Percentiles rank a stretch among this genome's conserved stretches.
Evolutionary conservation across 169 alveolate genomes (phyloP).

Genomic region (Cryptosporidium bovis): DNA sequence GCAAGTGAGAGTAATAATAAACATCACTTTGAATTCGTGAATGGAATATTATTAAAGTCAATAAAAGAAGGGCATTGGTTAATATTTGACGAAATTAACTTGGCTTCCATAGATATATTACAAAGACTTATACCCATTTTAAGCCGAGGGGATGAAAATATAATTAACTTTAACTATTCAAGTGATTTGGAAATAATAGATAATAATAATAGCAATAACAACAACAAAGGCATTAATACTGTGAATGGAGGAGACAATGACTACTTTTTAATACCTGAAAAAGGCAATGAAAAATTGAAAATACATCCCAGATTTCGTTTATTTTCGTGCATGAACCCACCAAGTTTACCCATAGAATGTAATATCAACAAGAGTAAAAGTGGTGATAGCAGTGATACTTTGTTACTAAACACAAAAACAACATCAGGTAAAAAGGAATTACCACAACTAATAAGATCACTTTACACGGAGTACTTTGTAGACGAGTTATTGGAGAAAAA

Average conservation of each 20-base stretch:
- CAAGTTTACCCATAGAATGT: constrained; percentile 82
- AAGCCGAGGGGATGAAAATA: constrained; percentile 64
- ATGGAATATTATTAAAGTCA: constrained; percentile 96
- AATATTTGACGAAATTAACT: constrained; percentile 98
- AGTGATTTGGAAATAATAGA: constrained; percentile 25
- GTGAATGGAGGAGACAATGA: neutral
- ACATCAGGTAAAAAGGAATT: constrained; percentile 96
- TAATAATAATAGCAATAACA: neutral
- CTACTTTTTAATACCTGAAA: constrained; percentile 82
- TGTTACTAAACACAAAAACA: constrained; percentile 77
- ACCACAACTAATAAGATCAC: constrained; percentile 91
- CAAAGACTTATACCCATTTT: constrained; percentile 91
- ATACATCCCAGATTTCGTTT: constrained; percentile 94
- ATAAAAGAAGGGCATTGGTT: constrained; percentile 98
- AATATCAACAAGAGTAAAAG: constrained; percentile 75
- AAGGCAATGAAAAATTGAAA: constrained; percentile 86
- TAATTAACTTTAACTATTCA: neutral
- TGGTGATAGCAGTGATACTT: constrained; percentile 42
- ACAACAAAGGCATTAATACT: neutral
- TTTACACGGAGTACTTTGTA: constrained; percentile 95
- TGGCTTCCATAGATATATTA: constrained; percentile 96
- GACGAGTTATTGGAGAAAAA: constrained; percentile 87
- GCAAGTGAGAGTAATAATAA: neutral
- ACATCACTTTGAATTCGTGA: constrained; percentile 90
- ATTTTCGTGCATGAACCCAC: constrained; percentile 99